A percentile compares a stretch with the other conserved stretches of the same genome.
Conservation (phyloP, 345 rosid species). For the Eucalyptus cladocalyx region DNA sequence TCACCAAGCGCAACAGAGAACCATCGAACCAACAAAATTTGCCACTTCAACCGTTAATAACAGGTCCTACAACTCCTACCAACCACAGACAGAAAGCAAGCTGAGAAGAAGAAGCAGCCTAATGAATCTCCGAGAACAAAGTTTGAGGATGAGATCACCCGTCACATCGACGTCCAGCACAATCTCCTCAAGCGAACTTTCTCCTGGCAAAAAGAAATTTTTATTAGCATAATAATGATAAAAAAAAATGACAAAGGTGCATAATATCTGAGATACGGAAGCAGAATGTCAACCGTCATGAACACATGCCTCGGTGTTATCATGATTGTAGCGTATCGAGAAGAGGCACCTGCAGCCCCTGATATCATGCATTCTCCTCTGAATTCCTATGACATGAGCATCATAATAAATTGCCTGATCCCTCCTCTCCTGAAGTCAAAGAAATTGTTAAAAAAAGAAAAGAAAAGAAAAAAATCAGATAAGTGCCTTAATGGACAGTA, state of each 20-base stretch:
- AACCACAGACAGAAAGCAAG: not conserved
- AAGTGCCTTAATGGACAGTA: not conserved
- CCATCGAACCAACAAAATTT: not conserved
- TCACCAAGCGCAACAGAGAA: not conserved
- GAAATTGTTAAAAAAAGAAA: not conserved
- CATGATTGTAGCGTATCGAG: conserved; percentile 37
- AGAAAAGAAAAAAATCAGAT: not conserved
- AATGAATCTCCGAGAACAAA: not conserved
- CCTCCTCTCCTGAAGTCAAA: conserved; percentile 38
- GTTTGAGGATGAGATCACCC: not conserved
- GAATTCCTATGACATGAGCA: conserved; percentile 36
- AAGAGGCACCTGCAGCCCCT: conserved; percentile 72
- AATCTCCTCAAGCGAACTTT: conserved; percentile 44
- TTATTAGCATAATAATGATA: not conserved
- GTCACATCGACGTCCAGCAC: conserved; percentile 3
- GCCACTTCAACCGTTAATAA: not conserved
- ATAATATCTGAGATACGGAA: not conserved
- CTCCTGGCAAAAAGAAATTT: conserved; percentile 15
- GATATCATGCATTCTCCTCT: conserved; percentile 49
- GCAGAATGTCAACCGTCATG: not conserved
- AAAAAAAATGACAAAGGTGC: too few relatives aligned
- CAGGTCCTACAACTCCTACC: not conserved
- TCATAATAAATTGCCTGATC: conserved; percentile 56
- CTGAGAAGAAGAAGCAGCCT: not conserved
- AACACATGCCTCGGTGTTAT: conserved; percentile 31